Conservation (phyloP, 305 asterid genomes). For the Solanum hybrid region DNA sequence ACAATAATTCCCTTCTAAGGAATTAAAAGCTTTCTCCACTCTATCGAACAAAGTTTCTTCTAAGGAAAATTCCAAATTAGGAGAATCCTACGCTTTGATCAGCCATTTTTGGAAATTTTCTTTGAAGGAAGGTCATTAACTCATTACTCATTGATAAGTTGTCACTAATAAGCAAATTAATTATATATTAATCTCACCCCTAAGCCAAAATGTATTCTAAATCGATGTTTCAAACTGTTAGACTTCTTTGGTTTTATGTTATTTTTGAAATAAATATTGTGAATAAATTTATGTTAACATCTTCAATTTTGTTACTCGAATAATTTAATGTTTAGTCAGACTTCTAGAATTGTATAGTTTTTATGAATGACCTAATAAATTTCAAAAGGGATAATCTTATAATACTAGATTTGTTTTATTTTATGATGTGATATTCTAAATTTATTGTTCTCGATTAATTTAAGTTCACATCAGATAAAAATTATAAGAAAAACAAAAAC, state of each 20-base stretch:
- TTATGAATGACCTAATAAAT: background rate
- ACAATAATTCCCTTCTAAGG: background rate
- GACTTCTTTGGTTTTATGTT: background rate
- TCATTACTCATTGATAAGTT: background rate
- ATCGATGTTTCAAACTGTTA: background rate
- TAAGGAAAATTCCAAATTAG: background rate
- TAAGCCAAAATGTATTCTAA: background rate
- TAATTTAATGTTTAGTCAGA: background rate
- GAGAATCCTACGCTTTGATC: background rate
- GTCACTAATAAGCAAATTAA: background rate
- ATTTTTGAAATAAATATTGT: background rate
- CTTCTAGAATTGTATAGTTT: background rate
- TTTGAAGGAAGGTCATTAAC: background rate
- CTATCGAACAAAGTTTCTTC: background rate
- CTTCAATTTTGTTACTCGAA: background rate
- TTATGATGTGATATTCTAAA: background rate
- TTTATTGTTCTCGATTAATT: background rate
- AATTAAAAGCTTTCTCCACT: background rate
- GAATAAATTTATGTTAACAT: background rate
- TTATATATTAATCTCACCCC: background rate
- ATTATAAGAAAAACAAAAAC: background rate
- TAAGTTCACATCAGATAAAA: background rate
- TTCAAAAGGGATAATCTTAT: background rate
- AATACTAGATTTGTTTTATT: background rate
- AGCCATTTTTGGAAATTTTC: background rate